Evolutionary conservation across 495 filamentous ascomycete species (phyloP).

Genomic region (Mycothermus thermophilus): DNA sequence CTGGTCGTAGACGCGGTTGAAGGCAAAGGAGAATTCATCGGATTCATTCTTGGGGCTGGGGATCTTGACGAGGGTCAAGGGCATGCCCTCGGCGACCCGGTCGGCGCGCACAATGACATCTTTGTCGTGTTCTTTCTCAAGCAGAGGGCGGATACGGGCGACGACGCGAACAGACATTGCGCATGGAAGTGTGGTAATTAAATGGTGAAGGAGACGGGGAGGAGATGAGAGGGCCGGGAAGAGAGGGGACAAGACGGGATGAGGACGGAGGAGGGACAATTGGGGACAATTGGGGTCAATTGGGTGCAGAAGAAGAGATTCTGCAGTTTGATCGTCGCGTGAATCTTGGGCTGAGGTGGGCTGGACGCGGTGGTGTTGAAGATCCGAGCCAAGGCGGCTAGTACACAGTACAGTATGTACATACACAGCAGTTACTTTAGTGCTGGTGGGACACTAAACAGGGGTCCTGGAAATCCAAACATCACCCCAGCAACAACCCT

Average conservation of each 20-base stretch:
- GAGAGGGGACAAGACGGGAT: background rate
- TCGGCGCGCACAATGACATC: slow-evolving; percentile 69
- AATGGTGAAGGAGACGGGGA: background rate
- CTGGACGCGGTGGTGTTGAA: no score
- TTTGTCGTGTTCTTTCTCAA: slow-evolving; percentile 65
- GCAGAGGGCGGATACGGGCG: slow-evolving; percentile 74
- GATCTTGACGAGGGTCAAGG: slow-evolving; percentile 62
- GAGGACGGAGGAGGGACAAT: no score
- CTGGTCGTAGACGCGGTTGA: slow-evolving; percentile 83
- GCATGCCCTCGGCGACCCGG: slow-evolving; percentile 40
- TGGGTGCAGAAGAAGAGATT: no score
- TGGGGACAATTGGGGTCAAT: no score
- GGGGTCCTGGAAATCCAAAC: no score
- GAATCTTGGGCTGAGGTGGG: no score
- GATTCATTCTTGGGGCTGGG: slow-evolving; percentile 86
- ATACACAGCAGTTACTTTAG: no score
- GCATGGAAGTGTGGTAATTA: background rate
- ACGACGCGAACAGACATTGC: slow-evolving; percentile 68
- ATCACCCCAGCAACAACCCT: no score
- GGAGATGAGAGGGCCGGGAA: background rate
- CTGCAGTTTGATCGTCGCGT: no score
- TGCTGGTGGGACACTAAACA: no score
- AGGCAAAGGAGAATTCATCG: slow-evolving; percentile 87
- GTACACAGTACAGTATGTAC: no score
- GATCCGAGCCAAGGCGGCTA: no score